A percentile compares a stretch with the other conserved stretches of the same genome.
Evolutionary conservation across 2,329 filamentous ascomycete genomes (phyloP).

Genomic region (Cyphellophora attinorum): DNA sequence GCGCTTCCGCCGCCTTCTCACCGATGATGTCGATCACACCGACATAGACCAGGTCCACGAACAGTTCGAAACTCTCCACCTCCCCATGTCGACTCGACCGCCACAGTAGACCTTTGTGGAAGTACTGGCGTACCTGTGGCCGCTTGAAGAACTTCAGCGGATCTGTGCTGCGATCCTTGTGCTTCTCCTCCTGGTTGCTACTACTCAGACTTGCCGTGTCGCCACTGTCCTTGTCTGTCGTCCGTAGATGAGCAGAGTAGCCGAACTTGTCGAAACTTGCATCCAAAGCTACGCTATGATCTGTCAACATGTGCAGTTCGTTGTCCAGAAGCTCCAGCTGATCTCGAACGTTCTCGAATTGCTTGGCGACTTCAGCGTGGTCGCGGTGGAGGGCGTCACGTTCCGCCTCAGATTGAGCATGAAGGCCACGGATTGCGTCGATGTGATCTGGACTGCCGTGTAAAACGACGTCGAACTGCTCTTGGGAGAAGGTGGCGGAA

Average conservation of each 20-base stretch:
- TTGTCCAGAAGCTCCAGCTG: constrained; percentile 43
- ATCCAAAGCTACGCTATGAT: constrained; percentile 46
- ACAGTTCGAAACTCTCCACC: constrained; percentile 55
- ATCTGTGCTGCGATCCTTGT: constrained; percentile 21
- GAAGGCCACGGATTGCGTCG: constrained; percentile 39
- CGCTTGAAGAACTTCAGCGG: constrained; percentile 49
- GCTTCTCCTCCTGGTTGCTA: constrained; percentile 16
- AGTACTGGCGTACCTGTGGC: constrained; percentile 55
- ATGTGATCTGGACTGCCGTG: constrained; percentile 12
- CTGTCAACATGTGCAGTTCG: constrained; percentile 46
- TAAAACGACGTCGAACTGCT: constrained; percentile 11
- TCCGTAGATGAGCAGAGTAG: constrained; percentile 49
- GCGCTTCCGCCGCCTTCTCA: constrained; percentile 48
- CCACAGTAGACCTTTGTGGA: constrained; percentile 57
- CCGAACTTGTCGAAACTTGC: constrained; percentile 57
- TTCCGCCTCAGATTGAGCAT: constrained; percentile 43
- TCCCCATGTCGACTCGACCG: constrained; percentile 49
- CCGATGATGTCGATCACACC: constrained; percentile 57
- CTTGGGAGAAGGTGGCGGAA: constrained; percentile 2
- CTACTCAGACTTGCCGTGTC: constrained; percentile 13
- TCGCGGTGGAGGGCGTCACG: constrained; percentile 38
- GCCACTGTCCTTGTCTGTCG: constrained; percentile 27
- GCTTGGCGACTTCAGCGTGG: constrained; percentile 43
- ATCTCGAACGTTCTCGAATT: constrained; percentile 46
- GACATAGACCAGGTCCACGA: constrained; percentile 55